These are phyloP conservation scores for Wilhelminamyces savonicus DNA, from an alignment of 805 yeast genomes.

Conservation along the genomic window DNA sequence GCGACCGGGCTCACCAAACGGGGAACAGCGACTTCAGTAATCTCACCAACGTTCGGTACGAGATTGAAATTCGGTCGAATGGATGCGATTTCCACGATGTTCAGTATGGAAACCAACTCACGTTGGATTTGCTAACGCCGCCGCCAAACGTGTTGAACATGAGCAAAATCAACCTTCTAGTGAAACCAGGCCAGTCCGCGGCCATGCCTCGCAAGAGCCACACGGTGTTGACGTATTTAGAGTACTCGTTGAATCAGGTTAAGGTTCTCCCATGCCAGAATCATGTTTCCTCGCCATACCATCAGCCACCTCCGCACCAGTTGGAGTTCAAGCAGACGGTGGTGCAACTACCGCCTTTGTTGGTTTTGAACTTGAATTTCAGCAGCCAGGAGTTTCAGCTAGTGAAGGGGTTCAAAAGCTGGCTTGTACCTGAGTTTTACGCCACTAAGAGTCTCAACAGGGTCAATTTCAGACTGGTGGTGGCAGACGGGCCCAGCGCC, in stretches of 20 bases:
- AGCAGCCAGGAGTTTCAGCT: slow-evolving; percentile 48
- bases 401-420: slow-evolving; percentile 43
- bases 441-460: slow-evolving; percentile 20
- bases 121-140: slow-evolving; percentile 40
- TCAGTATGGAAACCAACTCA: slow-evolving; percentile 27
- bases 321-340: slow-evolving; percentile 50
- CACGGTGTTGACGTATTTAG: slow-evolving; percentile 49
- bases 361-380: slow-evolving; percentile 56
- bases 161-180: slow-evolving; percentile 13
- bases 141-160: slow-evolving; percentile 21
- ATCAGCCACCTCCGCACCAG: slow-evolving; percentile 17
- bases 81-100: slow-evolving; percentile 34
- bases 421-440: slow-evolving; percentile 62
- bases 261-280: slow-evolving; percentile 42
- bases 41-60: slow-evolving; percentile 38
- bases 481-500: too few relatives aligned
- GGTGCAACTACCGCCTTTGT: slow-evolving; percentile 54
- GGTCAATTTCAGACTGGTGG: slow-evolving; percentile 28
- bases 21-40: slow-evolving; percentile 16
- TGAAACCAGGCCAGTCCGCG: too few relatives aligned
- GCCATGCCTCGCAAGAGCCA: too few relatives aligned
- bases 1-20: slow-evolving; percentile 40
- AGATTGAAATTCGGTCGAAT: slow-evolving; percentile 34
- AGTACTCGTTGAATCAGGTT: slow-evolving; percentile 50
- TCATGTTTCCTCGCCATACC: too few relatives aligned